Conservation (phyloP, 2,329 filamentous ascomycete genomes). For the Talaromyces sp. region DNA sequence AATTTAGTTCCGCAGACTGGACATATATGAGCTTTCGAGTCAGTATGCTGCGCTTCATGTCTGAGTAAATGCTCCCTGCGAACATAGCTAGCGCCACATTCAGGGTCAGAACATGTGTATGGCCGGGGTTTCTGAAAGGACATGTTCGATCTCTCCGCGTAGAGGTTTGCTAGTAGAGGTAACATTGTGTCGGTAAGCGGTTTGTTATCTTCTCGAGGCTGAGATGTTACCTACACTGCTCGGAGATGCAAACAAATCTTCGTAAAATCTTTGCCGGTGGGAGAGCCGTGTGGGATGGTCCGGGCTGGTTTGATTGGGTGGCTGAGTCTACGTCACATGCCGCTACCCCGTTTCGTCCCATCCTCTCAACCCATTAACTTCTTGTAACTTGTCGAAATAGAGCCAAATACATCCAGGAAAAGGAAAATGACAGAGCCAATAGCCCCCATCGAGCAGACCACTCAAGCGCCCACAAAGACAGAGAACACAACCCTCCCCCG, state of each 20-base stretch:
- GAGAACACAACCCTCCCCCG: conserved; percentile 57
- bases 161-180: background rate
- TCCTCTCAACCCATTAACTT: too few relatives aligned
- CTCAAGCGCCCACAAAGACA: conserved; percentile 7
- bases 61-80: conserved; percentile 27
- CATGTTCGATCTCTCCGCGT: background rate
- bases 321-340: background rate
- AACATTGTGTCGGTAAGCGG: background rate
- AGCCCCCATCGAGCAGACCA: conserved; percentile 13
- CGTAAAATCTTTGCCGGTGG: conserved; percentile 1
- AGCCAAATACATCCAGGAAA: too few relatives aligned
- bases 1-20: conserved; percentile 11
- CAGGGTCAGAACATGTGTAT: conserved; percentile 21
- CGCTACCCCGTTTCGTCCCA: background rate
- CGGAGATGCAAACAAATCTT: background rate
- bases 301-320: background rate
- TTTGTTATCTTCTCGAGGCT: background rate
- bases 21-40: conserved; percentile 7
- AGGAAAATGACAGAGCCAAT: conserved; percentile 19
- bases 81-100: conserved; percentile 22
- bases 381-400: too few relatives aligned
- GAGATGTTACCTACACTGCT: background rate
- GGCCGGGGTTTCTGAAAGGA: background rate
- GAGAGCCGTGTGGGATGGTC: conserved; percentile 13
- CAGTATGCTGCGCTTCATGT: conserved; percentile 18